A percentile compares a stretch with the other conserved stretches of the same genome.
These are phyloP conservation scores for Penicillium sp. DNA, from an alignment of 2,329 filamentous ascomycete genomes.

Conservation along the genomic window DNA sequence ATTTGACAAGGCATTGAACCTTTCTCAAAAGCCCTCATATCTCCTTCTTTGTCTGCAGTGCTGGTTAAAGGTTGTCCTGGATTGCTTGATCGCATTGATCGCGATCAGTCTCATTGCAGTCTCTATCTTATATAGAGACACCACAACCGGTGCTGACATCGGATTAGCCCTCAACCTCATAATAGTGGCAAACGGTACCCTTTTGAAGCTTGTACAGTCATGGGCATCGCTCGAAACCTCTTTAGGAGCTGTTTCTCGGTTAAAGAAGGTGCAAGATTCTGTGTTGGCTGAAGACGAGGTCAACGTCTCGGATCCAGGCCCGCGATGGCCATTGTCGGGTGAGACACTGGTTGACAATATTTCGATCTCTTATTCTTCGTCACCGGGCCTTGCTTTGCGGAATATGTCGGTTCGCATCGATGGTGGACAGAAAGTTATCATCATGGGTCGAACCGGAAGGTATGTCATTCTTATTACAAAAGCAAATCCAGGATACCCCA, in stretches of 20 bases:
- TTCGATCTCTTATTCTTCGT: neutral
- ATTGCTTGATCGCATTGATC: neutral
- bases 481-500: neutral
- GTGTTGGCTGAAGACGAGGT: neutral
- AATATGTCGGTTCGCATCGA: neutral
- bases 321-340: neutral
- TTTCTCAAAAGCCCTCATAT: conserved; percentile 5
- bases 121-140: neutral
- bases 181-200: neutral
- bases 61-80: neutral
- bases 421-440: neutral
- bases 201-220: neutral
- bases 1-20: neutral
- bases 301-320: neutral
- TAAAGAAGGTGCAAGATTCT: neutral
- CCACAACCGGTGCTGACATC: neutral
- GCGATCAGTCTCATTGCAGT: neutral
- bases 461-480: neutral
- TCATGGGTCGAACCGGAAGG: neutral
- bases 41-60: conserved; percentile 3
- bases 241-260: neutral
- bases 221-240: neutral
- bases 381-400: neutral
- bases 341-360: neutral
- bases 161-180: neutral